Evolutionary conservation across 352 stramenopile species (phyloP).

Genomic region (Pelagophyceae sp.): DNA sequence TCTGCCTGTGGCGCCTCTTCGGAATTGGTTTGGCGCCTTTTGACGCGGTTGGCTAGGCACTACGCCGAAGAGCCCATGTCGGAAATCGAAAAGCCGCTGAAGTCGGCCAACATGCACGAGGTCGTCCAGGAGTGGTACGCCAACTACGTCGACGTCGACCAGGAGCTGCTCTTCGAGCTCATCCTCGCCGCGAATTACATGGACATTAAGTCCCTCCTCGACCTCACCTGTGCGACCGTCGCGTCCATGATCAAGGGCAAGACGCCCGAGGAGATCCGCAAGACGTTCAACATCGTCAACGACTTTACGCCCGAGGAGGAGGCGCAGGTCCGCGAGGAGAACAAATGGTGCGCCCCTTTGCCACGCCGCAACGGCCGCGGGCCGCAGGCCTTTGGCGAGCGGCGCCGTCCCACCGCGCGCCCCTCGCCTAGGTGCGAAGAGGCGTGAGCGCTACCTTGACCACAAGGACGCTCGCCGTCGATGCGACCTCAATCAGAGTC

Average conservation of each 20-base stretch:
- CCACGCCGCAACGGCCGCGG: no score
- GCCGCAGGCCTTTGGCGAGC: no score
- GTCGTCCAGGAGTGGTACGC: slow-evolving; percentile 99
- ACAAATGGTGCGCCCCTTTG: slow-evolving; percentile 99
- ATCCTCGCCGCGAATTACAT: slow-evolving; percentile 99
- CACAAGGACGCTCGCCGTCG: no score
- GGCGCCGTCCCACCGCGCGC: no score
- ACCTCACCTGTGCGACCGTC: slow-evolving; percentile 78
- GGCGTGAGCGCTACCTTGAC: no score
- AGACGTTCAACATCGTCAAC: slow-evolving; percentile 99
- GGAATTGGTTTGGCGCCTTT: slow-evolving; percentile 55
- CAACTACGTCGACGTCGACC: slow-evolving; percentile 97
- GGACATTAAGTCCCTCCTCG: slow-evolving; percentile 80
- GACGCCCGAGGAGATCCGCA: slow-evolving; percentile 96
- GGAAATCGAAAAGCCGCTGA: slow-evolving; percentile 99
- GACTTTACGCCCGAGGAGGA: slow-evolving; percentile 99
- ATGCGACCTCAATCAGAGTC: no score
- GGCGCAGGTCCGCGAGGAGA: slow-evolving; percentile 96
- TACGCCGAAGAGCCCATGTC: slow-evolving; percentile 87
- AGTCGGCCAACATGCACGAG: slow-evolving; percentile 93
- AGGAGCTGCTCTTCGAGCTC: slow-evolving; percentile 98
- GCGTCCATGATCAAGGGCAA: slow-evolving; percentile 89
- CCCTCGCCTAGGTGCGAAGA: no score
- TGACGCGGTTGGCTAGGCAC: no score
- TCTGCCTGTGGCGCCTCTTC: neutral